Evolutionary conservation across 2,329 filamentous ascomycete genomes (phyloP).

Genomic region (Aspergillus proliferans): DNA sequence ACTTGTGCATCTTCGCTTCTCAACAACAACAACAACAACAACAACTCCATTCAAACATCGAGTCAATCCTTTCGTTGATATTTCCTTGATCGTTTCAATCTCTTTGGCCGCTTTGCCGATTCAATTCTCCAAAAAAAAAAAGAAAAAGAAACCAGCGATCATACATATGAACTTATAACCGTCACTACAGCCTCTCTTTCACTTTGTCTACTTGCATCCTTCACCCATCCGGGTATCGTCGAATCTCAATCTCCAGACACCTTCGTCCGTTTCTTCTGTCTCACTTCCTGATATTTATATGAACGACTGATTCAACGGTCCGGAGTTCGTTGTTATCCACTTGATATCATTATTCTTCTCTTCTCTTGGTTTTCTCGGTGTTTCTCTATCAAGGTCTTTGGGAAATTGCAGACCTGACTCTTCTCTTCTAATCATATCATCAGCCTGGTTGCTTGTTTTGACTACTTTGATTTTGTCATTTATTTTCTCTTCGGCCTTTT

Average conservation of each 20-base stretch:
- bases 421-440: slow-evolving; percentile 20
- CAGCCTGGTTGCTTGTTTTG: slow-evolving; percentile 25
- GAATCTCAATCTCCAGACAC: neutral
- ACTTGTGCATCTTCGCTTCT: neutral
- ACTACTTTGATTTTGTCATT: slow-evolving; percentile 11
- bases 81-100: neutral
- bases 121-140: neutral
- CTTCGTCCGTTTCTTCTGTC: neutral
- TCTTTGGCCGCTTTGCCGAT: neutral
- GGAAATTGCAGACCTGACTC: slow-evolving; percentile 19
- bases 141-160: neutral
- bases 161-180: neutral
- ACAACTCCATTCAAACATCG: neutral
- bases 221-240: neutral
- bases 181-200: neutral
- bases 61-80: neutral
- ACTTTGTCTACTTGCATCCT: neutral
- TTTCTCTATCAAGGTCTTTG: slow-evolving; percentile 14
- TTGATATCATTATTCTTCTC: slow-evolving; percentile 14
- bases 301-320: slow-evolving; percentile 14
- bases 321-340: slow-evolving; percentile 11
- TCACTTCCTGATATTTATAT: neutral
- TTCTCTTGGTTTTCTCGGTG: slow-evolving; percentile 20
- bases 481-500: neutral
- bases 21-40: neutral